Evolutionary conservation across 2,329 filamentous ascomycete genomes (phyloP), one percentile per base, ranked within the genome.

Genomic region (Penicillium sp.): DNA sequence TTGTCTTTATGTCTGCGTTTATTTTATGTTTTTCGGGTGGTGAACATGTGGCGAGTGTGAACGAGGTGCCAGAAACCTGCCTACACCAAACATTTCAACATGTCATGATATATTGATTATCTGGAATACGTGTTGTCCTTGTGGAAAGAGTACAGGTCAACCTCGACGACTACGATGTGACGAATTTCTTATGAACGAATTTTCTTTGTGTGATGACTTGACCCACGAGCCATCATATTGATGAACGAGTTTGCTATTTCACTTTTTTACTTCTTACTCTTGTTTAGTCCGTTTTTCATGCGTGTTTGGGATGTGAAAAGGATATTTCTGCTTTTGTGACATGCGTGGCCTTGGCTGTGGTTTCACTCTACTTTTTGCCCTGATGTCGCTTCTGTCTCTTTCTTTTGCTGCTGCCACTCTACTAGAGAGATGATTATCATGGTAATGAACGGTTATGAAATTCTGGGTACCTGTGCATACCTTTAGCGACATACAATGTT

Each of bases 111-210:
- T 33, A 22, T 40, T 22, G 42, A 38, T 38, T 14, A 45, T 25
- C 22, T 25, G 22, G 22, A 27, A 45, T 27, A 30, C 9, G 27
- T 29, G 37, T 19, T 47, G 19, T 35, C 12, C 12, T 19, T n/a
- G 28, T 34, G 36, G 28, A 27, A 35, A 14, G 19, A 18, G 45
- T 41, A 39, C 36, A 42, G n/a, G 33, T 22, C 43, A 33, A 49
- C 41, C 58, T 61, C 62, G 55, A 66, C 55, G 65, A 67, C 66
- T 60, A 68, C 64, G 65, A 68, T 63, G 62, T 61, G 55, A 68
- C 66, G 66, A 68, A 67, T 67, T 58, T 66, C 55, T 60, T 67
- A 55, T 55, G 42, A 50, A 61, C 56, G 59, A 61, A 59, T 61
- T 41, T 59, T 56, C 49, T 58, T 56, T 59, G 56, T 61, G 51